Percentiles rank a stretch among this genome's conserved stretches.
phyloP scores from a whole-genome alignment of 352 stramenopile genomes.

The Phytophthora pseudosyringae region DNA sequence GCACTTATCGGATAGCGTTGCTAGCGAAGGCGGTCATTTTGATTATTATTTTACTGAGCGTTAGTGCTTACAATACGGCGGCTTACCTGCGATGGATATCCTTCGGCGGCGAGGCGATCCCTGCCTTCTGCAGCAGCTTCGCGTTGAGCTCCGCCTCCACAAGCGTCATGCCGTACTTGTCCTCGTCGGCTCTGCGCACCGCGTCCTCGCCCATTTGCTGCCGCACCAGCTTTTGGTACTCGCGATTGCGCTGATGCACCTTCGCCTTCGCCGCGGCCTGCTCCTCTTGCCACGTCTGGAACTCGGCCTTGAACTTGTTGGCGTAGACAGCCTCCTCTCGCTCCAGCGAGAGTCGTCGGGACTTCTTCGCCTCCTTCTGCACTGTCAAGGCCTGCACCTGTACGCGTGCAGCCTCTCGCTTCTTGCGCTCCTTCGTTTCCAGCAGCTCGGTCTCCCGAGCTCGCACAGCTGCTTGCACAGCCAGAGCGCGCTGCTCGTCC shows the following conservation, averaged over 20 bases:
- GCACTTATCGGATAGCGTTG: too few relatives aligned
- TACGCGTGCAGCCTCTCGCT: slow-evolving; percentile 32
- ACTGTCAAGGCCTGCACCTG: slow-evolving; percentile 51
- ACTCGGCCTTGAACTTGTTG: slow-evolving; percentile 51
- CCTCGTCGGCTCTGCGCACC: slow-evolving; percentile 45
- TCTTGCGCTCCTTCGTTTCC: slow-evolving; percentile 37
- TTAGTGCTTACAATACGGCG: too few relatives aligned
- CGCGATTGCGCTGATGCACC: slow-evolving; percentile 44
- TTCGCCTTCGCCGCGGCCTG: slow-evolving; percentile 38
- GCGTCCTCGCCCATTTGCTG: slow-evolving; percentile 57
- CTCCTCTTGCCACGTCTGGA: slow-evolving; percentile 49
- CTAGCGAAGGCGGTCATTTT: too few relatives aligned
- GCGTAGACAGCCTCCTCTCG: slow-evolving; percentile 54
- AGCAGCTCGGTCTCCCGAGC: slow-evolving; percentile 48
- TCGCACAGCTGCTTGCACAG: slow-evolving; percentile 49
- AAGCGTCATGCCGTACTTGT: slow-evolving; percentile 75
- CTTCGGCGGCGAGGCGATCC: slow-evolving; percentile 27
- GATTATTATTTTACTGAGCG: too few relatives aligned
- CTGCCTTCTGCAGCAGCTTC: slow-evolving; percentile 48
- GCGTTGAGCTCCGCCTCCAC: slow-evolving; percentile 67
- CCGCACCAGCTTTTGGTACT: slow-evolving; percentile 51
- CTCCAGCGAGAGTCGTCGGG: slow-evolving; percentile 32
- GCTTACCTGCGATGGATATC: slow-evolving; percentile 35
- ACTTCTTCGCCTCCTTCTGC: slow-evolving; percentile 52
- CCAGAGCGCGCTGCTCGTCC: slow-evolving; percentile 54